Percentiles rank a stretch among this genome's conserved stretches.
These are phyloP conservation scores for Solanum chaucha DNA, from an alignment of 257 asterid species.

Conservation along the genomic window DNA sequence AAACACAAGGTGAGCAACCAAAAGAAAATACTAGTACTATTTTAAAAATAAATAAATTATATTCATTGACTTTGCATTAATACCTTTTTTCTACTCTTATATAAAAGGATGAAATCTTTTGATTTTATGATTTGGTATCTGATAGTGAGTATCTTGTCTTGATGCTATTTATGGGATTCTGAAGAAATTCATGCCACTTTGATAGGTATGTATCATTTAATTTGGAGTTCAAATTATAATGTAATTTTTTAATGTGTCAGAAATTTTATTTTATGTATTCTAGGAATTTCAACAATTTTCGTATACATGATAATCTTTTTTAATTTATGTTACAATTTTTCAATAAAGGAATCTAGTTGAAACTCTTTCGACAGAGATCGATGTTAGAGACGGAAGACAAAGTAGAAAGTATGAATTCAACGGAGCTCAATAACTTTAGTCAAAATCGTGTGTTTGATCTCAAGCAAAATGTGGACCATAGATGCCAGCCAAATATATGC, in stretches of 20 bases:
- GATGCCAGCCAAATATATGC: neutral
- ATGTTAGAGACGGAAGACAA: fast-evolving
- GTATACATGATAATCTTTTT: neutral
- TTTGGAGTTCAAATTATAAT: neutral
- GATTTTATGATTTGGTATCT: neutral
- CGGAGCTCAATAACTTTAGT: neutral
- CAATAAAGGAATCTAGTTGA: neutral
- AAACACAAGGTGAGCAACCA: neutral
- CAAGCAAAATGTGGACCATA: neutral
- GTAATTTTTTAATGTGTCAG: neutral
- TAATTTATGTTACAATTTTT: neutral
- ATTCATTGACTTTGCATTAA: neutral
- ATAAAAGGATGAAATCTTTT: neutral
- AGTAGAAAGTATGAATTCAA: neutral
- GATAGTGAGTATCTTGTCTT: neutral
- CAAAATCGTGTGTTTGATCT: neutral
- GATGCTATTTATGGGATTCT: neutral
- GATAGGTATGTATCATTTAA: neutral
- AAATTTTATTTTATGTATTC: neutral
- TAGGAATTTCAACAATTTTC: neutral
- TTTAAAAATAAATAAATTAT: no score
- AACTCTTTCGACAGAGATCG: neutral
- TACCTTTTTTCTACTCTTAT: neutral
- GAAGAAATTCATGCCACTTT: neutral
- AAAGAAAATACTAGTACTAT: neutral